Conservation (phyloP, 2,329 filamentous ascomycete species). For the Boeremia exigua region DNA sequence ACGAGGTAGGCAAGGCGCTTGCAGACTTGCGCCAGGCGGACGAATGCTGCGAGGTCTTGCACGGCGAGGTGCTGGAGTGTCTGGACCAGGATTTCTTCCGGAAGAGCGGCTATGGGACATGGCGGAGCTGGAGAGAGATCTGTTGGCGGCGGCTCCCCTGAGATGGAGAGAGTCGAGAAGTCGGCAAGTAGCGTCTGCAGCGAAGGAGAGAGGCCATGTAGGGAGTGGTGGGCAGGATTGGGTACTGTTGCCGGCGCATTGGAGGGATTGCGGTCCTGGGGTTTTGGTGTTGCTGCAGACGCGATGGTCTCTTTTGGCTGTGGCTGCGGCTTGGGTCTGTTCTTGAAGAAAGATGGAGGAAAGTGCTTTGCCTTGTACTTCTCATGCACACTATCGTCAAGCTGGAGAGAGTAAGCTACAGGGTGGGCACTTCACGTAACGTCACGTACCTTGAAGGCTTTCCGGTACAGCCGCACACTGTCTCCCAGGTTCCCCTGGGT, state of each 20-base stretch:
- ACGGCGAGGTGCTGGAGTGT: constrained; percentile 76
- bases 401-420: constrained; percentile 54
- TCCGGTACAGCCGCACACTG: constrained; percentile 85
- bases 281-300: constrained; percentile 20
- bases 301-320: constrained; percentile 13
- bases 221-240: constrained; percentile 63
- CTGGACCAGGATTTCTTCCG: constrained; percentile 83
- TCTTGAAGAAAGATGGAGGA: constrained; percentile 63
- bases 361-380: constrained; percentile 92
- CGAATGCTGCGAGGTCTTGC: constrained; percentile 77
- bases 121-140: constrained; percentile 75
- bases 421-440: neutral
- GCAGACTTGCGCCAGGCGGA: constrained; percentile 79
- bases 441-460: constrained; percentile 78
- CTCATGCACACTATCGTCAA: constrained; percentile 84
- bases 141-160: constrained; percentile 69
- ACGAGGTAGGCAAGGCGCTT: constrained; percentile 87
- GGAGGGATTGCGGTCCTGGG: constrained; percentile 55
- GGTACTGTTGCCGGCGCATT: constrained; percentile 61
- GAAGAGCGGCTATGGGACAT: constrained; percentile 79
- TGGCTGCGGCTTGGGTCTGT: constrained; percentile 25
- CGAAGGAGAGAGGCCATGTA: constrained; percentile 61
- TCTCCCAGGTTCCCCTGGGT: constrained; percentile 84
- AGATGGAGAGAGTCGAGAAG: constrained; percentile 75
- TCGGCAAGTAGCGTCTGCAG: constrained; percentile 74